Base-by-base conservation (phyloP, 371 early-diverging fungal genomes). In the Encephalitozoon hellem region DNA sequence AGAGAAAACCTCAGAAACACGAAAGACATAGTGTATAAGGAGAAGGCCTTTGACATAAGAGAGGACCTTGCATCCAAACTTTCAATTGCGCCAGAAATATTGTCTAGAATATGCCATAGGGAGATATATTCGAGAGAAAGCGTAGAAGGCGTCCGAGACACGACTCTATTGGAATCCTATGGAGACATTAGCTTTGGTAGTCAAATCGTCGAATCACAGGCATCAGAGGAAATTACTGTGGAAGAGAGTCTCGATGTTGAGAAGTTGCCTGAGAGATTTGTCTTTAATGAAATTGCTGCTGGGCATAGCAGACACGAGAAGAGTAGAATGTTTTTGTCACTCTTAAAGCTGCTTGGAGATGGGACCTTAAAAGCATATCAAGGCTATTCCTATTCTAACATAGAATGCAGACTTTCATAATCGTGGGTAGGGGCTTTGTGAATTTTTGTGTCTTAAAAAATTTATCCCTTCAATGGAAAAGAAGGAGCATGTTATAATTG, bases 401-500 rank as follows among this genome's bases (percentile, higher is more conserved):
- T 59, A 34, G 28, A 59, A 15, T 59, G 59, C 28, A 28, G 9
- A 5, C 5, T 59, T 30, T 34, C 15, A 6, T 34, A 34, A n/a
- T 15, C 3, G 1, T 28, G 12, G 54, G 25, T 26, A 28, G n/a
- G 30, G 59, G 8, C 18, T 15, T 34, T 34, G 28, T 1, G 38
- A 15, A 59, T 11, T 28, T 59, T 59, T 59, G 30, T 34, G 59
- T 34, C 21, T 28, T 59, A 18, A 59, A 81, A 72, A 76, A 76
- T 81, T 83, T 81, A 75, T 70, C 66, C 54, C 79, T 67, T 49
- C 52, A 49, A 80, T 78, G 74, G 66, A 59, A 38, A 59, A 59
- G 18, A 59, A 68, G 51, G 80, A 81, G 69, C 63, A 78, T 65
- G 87, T 96, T 87, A 91, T 98, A 86, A 92, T 99, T 87, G 97